Conservation (phyloP, 2,329 filamentous ascomycete genomes). For the Nigrograna mackinnonii region DNA sequence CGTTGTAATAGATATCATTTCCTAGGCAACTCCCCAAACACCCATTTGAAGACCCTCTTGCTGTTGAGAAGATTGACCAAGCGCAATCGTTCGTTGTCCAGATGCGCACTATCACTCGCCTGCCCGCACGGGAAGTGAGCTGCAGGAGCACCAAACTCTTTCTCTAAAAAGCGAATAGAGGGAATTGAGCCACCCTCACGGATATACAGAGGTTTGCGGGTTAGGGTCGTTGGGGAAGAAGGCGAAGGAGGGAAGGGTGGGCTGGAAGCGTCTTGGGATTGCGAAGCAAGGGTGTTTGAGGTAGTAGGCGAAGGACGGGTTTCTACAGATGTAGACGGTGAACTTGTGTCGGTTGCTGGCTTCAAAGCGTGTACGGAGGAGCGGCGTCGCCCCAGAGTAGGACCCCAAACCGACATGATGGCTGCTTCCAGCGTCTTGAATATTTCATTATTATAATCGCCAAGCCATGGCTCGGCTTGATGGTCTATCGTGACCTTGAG, state of each 20-base stretch:
- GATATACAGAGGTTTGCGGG: constrained; percentile 80
- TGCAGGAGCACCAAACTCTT: constrained; percentile 88
- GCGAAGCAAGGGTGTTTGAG: constrained; percentile 55
- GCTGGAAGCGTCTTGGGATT: constrained; percentile 25
- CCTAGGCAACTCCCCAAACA: constrained; percentile 70
- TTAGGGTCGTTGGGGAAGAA: constrained; percentile 9
- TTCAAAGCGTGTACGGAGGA: constrained; percentile 19
- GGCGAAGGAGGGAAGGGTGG: neutral
- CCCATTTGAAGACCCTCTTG: constrained; percentile 84
- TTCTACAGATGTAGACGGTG: constrained; percentile 8
- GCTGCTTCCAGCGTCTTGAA: constrained; percentile 87
- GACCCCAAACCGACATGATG: constrained; percentile 82
- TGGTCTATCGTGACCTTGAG: constrained; percentile 86
- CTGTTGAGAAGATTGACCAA: constrained; percentile 88
- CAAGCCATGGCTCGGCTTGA: constrained; percentile 93
- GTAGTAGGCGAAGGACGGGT: constrained; percentile 48
- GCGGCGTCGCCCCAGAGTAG: constrained; percentile 44
- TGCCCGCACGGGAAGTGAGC: constrained; percentile 94
- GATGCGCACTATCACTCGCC: constrained; percentile 88
- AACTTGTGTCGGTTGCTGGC: constrained; percentile 3
- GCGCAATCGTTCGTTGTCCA: constrained; percentile 92
- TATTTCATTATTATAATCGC: constrained; percentile 86
- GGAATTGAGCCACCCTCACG: constrained; percentile 95
- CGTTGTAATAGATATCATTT: too few species aligned
- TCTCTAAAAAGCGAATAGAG: constrained; percentile 90